Conservation (phyloP, 768 basidiomycete genomes). For the Chlorophyllum brunneum region DNA sequence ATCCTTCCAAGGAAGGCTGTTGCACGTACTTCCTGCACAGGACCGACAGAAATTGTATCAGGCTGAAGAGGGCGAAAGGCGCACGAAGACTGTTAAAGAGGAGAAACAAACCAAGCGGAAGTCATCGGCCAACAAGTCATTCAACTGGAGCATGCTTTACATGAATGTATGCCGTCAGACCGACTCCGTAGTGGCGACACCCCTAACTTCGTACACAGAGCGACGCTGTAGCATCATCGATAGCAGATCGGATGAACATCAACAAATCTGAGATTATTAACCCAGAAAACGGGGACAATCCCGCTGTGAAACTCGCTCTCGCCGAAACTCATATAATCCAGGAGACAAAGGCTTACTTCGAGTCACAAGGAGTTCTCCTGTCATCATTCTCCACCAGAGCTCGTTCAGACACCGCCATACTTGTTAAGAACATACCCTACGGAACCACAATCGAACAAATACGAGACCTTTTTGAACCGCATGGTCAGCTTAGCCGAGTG, state of each 20-base stretch:
- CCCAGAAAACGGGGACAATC: slow-evolving; percentile 67
- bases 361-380: slow-evolving; percentile 66
- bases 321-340: slow-evolving; percentile 96
- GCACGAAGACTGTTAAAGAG: slow-evolving; percentile 53
- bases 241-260: slow-evolving; percentile 86
- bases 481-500: slow-evolving; percentile 68
- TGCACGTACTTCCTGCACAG: slow-evolving; percentile 87
- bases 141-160: slow-evolving; percentile 92
- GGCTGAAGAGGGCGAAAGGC: slow-evolving; percentile 38
- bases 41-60: slow-evolving; percentile 51
- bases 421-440: slow-evolving; percentile 97
- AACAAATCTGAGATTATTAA: slow-evolving; percentile 86
- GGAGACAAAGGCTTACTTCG: slow-evolving; percentile 90
- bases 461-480: slow-evolving; percentile 71
- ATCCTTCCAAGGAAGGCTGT: slow-evolving; percentile 85
- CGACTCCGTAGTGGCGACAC: slow-evolving; percentile 10
- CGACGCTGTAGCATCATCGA: slow-evolving; percentile 88
- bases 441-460: slow-evolving; percentile 76
- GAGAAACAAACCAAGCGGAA: slow-evolving; percentile 63
- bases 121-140: slow-evolving; percentile 67
- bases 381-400: slow-evolving; percentile 49
- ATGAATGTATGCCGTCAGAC: slow-evolving; percentile 88
- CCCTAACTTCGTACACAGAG: slow-evolving; percentile 46
- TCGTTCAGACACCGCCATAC: slow-evolving; percentile 75
- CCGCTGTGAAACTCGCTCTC: slow-evolving; percentile 91